Percentiles rank a stretch among this genome's conserved stretches.
phyloP scores from a whole-genome alignment of 805 yeast species.

The Zygosaccharomyces pseudorouxii region DNA sequence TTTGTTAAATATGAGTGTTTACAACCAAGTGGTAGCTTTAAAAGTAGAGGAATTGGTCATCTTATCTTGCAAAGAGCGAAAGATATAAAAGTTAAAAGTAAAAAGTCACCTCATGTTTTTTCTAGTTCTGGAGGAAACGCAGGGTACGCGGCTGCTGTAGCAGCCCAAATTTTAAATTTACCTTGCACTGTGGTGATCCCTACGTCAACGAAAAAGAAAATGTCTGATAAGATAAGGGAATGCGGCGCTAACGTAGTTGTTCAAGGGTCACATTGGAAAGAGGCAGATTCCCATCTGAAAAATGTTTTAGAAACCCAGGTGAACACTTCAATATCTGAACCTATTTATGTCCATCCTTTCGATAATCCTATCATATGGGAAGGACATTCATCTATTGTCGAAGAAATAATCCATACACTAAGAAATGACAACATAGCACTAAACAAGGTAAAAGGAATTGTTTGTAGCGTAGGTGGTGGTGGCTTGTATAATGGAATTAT shows the following conservation, averaged over 20 bases:
- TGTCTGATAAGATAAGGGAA: constrained; percentile 41
- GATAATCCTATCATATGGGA: constrained; percentile 49
- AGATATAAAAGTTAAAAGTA: constrained; percentile 22
- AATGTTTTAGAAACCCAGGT: constrained; percentile 2
- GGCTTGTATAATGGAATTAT: constrained; percentile 50
- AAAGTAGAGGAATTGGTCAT: constrained; percentile 49
- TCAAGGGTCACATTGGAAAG: constrained; percentile 44
- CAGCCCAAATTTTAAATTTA: constrained; percentile 32
- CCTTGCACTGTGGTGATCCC: constrained; percentile 61
- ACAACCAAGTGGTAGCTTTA: constrained; percentile 55
- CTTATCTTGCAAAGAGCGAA: constrained; percentile 36
- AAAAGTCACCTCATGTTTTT: constrained; percentile 37
- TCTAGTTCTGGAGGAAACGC: constrained; percentile 55
- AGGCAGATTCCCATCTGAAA: constrained; percentile 43
- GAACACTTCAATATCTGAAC: constrained; percentile 17
- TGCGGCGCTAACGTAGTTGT: constrained; percentile 48
- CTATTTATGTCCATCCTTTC: constrained; percentile 52
- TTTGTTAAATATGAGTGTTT: constrained; percentile 44
- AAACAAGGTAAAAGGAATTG: constrained; percentile 39
- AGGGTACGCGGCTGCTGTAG: constrained; percentile 44
- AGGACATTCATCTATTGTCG: constrained; percentile 47
- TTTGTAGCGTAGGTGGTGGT: constrained; percentile 55
- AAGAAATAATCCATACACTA: constrained; percentile 37
- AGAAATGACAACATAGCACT: constrained; percentile 21
- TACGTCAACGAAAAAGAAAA: constrained; percentile 39